Percentiles rank a stretch among this genome's conserved stretches.
These are phyloP conservation scores for Orychophragmus violaceus DNA, from an alignment of 345 rosid genomes.

Conservation along the genomic window DNA sequence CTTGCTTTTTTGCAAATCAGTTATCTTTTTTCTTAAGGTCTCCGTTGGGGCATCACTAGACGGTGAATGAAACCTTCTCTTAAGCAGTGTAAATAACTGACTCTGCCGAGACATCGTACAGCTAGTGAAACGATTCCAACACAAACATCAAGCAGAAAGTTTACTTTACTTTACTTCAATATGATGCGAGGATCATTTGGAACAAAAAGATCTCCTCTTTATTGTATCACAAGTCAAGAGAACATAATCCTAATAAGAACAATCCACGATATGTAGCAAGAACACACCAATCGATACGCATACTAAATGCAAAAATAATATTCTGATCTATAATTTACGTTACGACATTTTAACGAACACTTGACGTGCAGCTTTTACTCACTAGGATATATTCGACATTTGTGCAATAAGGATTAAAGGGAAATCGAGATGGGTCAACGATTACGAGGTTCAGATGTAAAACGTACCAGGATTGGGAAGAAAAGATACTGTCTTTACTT, in stretches of 20 bases:
- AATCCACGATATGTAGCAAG: not conserved
- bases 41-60: slow-evolving; percentile 47
- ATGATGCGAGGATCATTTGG: not conserved
- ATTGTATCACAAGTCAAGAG: not conserved
- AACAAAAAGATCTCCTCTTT: not conserved
- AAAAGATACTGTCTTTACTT: not conserved
- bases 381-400: not conserved
- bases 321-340: not conserved
- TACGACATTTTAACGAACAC: slow-evolving; percentile 18
- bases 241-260: not conserved
- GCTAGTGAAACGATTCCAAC: not conserved
- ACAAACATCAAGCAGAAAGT: not conserved
- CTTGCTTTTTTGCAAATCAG: slow-evolving; percentile 47
- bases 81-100: slow-evolving; percentile 21
- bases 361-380: slow-evolving; percentile 16
- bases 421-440: not conserved
- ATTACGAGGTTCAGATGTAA: not conserved
- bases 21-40: slow-evolving; percentile 49
- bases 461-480: not conserved
- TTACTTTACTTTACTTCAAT: not conserved
- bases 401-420: not conserved
- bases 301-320: not conserved
- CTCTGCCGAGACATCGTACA: slow-evolving; percentile 41
- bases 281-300: not conserved
- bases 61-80: slow-evolving; percentile 40